phyloP scores from a whole-genome alignment of 1,284 basidiomycete species.

The Trametes sp. region DNA sequence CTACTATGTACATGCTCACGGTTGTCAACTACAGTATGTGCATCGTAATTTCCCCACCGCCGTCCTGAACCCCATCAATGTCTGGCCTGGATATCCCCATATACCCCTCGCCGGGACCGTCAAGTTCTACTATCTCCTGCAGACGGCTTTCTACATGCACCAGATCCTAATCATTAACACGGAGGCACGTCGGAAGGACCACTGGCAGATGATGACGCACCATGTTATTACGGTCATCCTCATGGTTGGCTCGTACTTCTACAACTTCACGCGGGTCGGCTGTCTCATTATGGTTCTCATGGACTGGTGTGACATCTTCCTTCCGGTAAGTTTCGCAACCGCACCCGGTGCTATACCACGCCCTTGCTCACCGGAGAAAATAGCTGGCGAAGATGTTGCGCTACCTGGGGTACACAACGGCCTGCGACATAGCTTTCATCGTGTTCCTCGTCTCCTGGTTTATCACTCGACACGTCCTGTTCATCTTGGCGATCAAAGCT shows the following conservation, averaged over 20 bases:
- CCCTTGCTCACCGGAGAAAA: conserved; percentile 2
- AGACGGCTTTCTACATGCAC: conserved; percentile 94
- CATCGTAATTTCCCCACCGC: conserved; percentile 76
- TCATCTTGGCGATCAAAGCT: conserved; percentile 74
- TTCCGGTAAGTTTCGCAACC: conserved; percentile 74
- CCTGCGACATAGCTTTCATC: conserved; percentile 83
- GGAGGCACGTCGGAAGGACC: conserved; percentile 93
- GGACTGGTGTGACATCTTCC: conserved; percentile 92
- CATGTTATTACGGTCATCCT: conserved; percentile 91
- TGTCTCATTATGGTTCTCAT: conserved; percentile 90
- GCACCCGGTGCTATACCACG: neutral
- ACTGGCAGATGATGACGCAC: conserved; percentile 95
- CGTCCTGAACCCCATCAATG: conserved; percentile 68
- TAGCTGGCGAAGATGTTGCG: conserved; percentile 94
- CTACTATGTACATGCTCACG: conserved; percentile 8
- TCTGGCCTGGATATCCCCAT: conserved; percentile 90
- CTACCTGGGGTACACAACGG: conserved; percentile 75
- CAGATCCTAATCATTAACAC: conserved; percentile 92
- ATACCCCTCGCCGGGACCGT: conserved; percentile 77
- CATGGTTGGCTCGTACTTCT: conserved; percentile 80
- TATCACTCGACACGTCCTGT: conserved; percentile 84
- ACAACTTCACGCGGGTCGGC: conserved; percentile 89
- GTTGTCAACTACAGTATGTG: conserved; percentile 66
- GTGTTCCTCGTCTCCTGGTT: conserved; percentile 91
- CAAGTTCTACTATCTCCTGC: conserved; percentile 92